A percentile compares a stretch with the other conserved stretches of the same genome.
Evolutionary conservation across 1,284 basidiomycete species (phyloP).

Genomic region (Singerocomus rubriflavus): DNA sequence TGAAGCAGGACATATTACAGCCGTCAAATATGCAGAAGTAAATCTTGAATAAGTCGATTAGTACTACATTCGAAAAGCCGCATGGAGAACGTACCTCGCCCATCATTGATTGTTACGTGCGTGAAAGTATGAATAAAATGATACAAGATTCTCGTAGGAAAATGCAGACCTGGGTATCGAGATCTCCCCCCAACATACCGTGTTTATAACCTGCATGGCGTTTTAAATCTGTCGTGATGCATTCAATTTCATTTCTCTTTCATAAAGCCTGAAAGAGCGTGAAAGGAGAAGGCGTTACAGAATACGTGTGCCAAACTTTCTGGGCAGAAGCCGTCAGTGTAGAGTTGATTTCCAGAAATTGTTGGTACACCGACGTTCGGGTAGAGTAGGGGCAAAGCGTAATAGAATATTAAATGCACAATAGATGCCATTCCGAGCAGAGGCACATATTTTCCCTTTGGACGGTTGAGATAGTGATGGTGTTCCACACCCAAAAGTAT

Average conservation of each 20-base stretch:
- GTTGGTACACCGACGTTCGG: no score
- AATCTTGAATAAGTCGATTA: conserved; percentile 4
- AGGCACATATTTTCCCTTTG: background rate
- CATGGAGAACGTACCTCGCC: conserved; percentile 1
- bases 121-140: background rate
- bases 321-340: background rate
- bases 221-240: background rate
- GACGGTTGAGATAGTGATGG: no score
- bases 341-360: background rate
- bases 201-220: conserved; percentile 5
- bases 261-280: background rate
- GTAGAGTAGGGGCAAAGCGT: background rate
- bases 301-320: no score
- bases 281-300: no score
- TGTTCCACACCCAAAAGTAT: background rate
- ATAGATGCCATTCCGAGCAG: background rate
- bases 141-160: conserved; percentile 4
- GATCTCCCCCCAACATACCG: background rate
- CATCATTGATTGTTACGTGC: background rate
- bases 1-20: conserved; percentile 12
- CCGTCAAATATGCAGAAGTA: conserved; percentile 4
- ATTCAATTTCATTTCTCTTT: background rate
- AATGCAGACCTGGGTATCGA: background rate
- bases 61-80: background rate
- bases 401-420: background rate